Evolutionary conservation across 2,329 filamentous ascomycete genomes (phyloP), one percentile per base, ranked within the genome.

Genomic region (Lachnellula hyalina): DNA sequence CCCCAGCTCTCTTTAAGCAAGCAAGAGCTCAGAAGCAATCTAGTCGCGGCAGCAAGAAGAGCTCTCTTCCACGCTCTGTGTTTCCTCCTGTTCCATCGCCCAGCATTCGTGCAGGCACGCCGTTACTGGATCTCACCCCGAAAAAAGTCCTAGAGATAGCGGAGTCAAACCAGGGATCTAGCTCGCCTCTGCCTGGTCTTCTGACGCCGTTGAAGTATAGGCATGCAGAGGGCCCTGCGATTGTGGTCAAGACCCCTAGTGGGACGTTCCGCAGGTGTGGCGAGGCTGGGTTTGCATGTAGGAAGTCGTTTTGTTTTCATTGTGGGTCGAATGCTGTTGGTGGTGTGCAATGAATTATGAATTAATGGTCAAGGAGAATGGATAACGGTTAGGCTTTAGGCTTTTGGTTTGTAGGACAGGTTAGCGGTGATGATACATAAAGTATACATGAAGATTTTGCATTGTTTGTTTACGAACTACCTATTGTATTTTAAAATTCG

Each of bases 221-320:
- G 42, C 17, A 40, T 28, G 47, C 46, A 19, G 52, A 58, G 45
- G 46, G 55, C 32, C 58, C 58, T 9, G 47, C 54, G 0, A 52
- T 58, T 8, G 52, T 63, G 38, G 54, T 65, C 74, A 71, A 71
- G 60, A 81, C 79, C 9, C 79, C 79, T 0, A 74, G 78, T 2
- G 80, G 80, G 1, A 75, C 75, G 14, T 61, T 73, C 60, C 71
- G 77, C 50, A 72, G 72, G 14, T 85, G 83, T 55, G 82, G 82
- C 3, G 70, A 78, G 59, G 74, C 76, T 59, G 82, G 78, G 12
- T 84, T 79, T 64, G 71, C 69, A 15, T 85, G 82, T 57, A 76
- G 75, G 3, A 73, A 78, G 52, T 76, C 81, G 57, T 85, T 84
- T 69, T 85, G 83, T 68, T 83, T 86, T 61, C 74, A 72, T 9